Percentiles rank a stretch among this genome's conserved stretches.
Conservation (phyloP, 768 basidiomycete genomes). For the Phlegmacium glaucopus region DNA sequence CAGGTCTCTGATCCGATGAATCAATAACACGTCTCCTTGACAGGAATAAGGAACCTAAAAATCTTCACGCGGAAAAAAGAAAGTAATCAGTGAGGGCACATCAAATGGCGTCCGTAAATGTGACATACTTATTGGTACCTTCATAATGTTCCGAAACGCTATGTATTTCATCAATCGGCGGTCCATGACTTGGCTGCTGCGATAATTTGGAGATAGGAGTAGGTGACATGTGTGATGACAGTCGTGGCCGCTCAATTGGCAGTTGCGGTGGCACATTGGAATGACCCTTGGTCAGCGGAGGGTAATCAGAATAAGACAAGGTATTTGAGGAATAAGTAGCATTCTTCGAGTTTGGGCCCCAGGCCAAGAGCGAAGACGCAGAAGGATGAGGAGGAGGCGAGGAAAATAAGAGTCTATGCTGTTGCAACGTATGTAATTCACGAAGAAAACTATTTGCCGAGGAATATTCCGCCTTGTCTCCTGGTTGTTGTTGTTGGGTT, state of each 20-base stretch:
- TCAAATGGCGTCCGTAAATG: background rate
- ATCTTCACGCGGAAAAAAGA: conserved; percentile 42
- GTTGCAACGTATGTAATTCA: conserved; percentile 65
- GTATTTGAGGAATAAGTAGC: background rate
- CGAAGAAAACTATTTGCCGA: conserved; percentile 63
- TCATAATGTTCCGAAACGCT: conserved; percentile 60
- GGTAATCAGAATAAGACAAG: conserved; percentile 1
- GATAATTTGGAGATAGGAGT: background rate
- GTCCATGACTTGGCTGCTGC: conserved; percentile 4
- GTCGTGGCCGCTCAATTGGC: background rate
- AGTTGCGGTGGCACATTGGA: background rate
- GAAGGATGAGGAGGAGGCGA: conserved; percentile 13
- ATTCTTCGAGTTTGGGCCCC: too few relatives aligned
- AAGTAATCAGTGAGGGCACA: background rate
- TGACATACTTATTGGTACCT: conserved; percentile 53
- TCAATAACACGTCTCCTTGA: conserved; percentile 44
- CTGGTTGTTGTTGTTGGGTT: background rate
- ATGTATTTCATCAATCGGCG: conserved; percentile 34
- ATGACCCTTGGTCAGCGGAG: background rate
- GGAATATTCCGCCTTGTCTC: conserved; percentile 46
- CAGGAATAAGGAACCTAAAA: conserved; percentile 63
- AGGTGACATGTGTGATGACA: background rate
- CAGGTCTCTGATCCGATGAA: conserved; percentile 10
- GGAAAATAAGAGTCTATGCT: conserved; percentile 54
- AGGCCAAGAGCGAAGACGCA: background rate